Evolutionary conservation across 106 monocot species (phyloP).

Genomic region (Dioscorea alata): DNA sequence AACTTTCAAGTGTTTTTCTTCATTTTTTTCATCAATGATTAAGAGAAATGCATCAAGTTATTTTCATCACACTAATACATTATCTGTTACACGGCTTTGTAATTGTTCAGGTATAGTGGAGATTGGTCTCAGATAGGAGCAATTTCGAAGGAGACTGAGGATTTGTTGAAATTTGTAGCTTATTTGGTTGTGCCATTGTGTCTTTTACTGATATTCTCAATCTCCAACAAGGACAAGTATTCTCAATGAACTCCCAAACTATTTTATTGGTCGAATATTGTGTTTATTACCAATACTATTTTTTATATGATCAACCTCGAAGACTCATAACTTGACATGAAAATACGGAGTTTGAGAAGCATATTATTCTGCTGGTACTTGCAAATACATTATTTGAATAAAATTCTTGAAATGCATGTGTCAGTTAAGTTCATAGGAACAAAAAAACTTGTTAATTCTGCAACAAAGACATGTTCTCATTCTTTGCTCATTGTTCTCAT

Average conservation of each 20-base stretch:
- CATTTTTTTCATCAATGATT: not conserved
- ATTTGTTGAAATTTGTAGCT: slow-evolving; percentile 47
- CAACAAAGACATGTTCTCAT: too few species aligned
- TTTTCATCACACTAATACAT: not conserved
- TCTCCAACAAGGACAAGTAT: slow-evolving; percentile 18
- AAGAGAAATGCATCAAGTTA: not conserved
- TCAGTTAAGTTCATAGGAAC: too few species aligned
- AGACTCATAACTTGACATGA: not conserved
- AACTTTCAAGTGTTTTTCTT: not conserved
- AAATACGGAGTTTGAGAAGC: not conserved
- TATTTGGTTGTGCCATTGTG: slow-evolving; percentile 48
- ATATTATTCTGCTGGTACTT: not conserved
- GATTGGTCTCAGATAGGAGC: slow-evolving; percentile 76
- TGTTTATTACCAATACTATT: too few species aligned
- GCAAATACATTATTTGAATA: not conserved
- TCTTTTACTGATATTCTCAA: slow-evolving; percentile 22
- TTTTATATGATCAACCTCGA: not conserved
- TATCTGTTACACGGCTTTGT: not conserved
- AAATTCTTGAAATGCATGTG: slow-evolving; percentile 3
- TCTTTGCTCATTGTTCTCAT: too few species aligned
- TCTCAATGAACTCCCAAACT: not conserved
- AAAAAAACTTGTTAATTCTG: too few species aligned
- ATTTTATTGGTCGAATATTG: not conserved
- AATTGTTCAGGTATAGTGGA: slow-evolving; percentile 60
- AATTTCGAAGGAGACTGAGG: slow-evolving; percentile 66